Conservation (phyloP, 768 basidiomycete genomes). For the Lentinula guzmanii region DNA sequence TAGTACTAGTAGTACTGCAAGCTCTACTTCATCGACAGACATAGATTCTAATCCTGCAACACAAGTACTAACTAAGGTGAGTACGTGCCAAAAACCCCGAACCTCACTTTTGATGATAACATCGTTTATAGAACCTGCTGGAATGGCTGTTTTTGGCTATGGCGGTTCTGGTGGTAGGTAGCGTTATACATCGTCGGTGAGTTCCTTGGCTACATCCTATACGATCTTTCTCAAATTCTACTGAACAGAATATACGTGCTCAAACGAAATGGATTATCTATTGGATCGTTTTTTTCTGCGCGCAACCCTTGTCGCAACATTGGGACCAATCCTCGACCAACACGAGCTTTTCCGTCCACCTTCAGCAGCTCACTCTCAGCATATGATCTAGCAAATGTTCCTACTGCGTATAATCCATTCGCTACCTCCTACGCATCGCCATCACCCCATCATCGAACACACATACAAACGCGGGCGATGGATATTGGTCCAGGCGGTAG, state of each 20-base stretch:
- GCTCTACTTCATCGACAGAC: background rate
- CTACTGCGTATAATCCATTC: background rate
- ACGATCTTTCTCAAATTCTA: background rate
- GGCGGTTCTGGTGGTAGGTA: background rate
- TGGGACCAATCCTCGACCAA: background rate
- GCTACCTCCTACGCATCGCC: background rate
- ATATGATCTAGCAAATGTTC: slow-evolving; percentile 2
- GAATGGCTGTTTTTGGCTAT: background rate
- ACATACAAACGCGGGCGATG: background rate
- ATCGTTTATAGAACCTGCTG: background rate
- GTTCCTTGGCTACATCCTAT: background rate
- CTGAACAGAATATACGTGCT: background rate
- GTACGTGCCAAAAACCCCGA: background rate
- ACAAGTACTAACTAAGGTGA: background rate
- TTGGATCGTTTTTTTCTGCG: background rate
- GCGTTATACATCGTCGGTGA: background rate
- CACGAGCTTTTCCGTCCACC: background rate
- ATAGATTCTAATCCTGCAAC: background rate
- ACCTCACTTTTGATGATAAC: background rate
- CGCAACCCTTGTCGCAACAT: background rate
- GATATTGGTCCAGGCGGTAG: slow-evolving; percentile 1
- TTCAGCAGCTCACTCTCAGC: background rate
- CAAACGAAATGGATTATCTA: background rate
- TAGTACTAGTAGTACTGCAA: background rate
- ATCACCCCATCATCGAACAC: background rate